phyloP scores from a whole-genome alignment of 2,329 filamentous ascomycete species.

The Volutella citrinella region DNA sequence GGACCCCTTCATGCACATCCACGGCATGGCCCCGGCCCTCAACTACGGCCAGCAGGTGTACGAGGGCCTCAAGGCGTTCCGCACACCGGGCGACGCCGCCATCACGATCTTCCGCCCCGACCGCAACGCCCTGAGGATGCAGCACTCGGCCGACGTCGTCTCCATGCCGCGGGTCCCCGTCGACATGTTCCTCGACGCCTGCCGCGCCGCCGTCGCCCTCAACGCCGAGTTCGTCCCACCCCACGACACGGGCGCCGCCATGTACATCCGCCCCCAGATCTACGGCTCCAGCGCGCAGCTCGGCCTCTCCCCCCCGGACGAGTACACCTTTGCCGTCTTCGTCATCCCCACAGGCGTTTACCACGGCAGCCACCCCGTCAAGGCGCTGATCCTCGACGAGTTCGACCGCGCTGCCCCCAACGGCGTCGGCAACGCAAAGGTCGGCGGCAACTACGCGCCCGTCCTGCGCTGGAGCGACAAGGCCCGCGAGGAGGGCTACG shows the following conservation, averaged over 20 bases:
- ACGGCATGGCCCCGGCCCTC: slow-evolving; percentile 91
- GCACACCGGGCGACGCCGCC: slow-evolving; percentile 61
- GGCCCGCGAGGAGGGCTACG: slow-evolving; percentile 74
- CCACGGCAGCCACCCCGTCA: slow-evolving; percentile 85
- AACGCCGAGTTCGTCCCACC: slow-evolving; percentile 93
- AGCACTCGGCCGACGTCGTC: slow-evolving; percentile 78
- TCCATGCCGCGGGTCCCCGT: slow-evolving; percentile 79
- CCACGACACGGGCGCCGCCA: slow-evolving; percentile 80
- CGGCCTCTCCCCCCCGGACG: slow-evolving; percentile 80
- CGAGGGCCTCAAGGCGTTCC: slow-evolving; percentile 97
- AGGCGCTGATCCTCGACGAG: slow-evolving; percentile 82
- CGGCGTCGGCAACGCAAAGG: slow-evolving; percentile 87
- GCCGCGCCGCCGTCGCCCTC: slow-evolving; percentile 76
- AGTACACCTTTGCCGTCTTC: slow-evolving; percentile 88
- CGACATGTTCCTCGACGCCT: slow-evolving; percentile 71
- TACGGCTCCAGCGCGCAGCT: slow-evolving; percentile 88
- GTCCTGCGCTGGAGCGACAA: slow-evolving; percentile 84
- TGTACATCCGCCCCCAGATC: slow-evolving; percentile 88
- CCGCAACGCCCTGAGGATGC: slow-evolving; percentile 80
- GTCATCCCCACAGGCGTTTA: slow-evolving; percentile 92
- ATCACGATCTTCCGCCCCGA: slow-evolving; percentile 88
- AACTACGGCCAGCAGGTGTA: slow-evolving; percentile 99
- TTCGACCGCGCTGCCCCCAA: slow-evolving; percentile 93
- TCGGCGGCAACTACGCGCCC: slow-evolving; percentile 94
- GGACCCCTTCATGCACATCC: slow-evolving; percentile 82